These are phyloP conservation scores for Avicennia marina DNA, from an alignment of 257 asterid genomes.

Conservation along the genomic window DNA sequence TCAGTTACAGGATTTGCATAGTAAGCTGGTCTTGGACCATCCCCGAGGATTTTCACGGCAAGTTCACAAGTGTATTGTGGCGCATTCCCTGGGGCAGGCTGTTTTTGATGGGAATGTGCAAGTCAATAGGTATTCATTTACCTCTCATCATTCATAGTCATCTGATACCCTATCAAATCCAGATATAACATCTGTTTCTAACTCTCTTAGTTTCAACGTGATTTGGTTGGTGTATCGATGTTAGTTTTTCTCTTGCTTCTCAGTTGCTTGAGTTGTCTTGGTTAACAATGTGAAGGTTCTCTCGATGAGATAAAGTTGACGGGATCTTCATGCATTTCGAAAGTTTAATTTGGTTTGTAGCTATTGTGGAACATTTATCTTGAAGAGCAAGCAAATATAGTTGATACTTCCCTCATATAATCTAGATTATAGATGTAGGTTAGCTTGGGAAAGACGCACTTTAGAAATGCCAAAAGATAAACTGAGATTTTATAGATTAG, in stretches of 20 bases:
- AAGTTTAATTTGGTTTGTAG: no score
- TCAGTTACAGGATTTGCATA: constrained; percentile 88
- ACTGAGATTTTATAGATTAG: no score
- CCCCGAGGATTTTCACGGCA: constrained; percentile 83
- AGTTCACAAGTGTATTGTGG: constrained; percentile 94
- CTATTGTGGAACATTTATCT: no score
- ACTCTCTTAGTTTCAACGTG: no score
- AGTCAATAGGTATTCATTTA: constrained; percentile 65
- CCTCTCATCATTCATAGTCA: background rate
- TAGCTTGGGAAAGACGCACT: no score
- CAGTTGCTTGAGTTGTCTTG: no score
- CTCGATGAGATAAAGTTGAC: background rate
- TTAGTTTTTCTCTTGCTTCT: background rate
- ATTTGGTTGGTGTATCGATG: no score
- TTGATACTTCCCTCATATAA: no score
- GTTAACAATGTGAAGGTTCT: background rate
- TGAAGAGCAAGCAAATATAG: no score
- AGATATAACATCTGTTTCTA: no score
- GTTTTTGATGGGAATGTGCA: constrained; percentile 92
- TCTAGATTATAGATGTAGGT: no score
- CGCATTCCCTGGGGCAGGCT: constrained; percentile 81
- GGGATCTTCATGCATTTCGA: background rate
- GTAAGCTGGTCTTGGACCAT: constrained; percentile 75
- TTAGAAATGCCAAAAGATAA: no score
- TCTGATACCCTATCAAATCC: background rate